Evolutionary conservation across 2,329 filamentous ascomycete species (phyloP).

Genomic region (Aspergillus sp.): DNA sequence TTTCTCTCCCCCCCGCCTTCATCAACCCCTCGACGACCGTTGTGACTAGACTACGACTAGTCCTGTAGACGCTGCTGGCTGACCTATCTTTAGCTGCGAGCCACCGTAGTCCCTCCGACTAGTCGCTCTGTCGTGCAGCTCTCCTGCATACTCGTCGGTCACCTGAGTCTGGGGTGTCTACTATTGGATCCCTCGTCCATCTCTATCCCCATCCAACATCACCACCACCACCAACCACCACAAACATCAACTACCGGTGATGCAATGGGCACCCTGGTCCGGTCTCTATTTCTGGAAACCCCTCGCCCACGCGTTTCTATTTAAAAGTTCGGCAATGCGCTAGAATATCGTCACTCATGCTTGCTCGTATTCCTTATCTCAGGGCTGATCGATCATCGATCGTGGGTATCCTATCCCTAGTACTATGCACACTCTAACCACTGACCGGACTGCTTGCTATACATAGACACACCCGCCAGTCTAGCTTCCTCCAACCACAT

Average conservation of each 20-base stretch:
- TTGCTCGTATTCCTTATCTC: not conserved
- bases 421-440: not conserved
- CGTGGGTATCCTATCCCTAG: not conserved
- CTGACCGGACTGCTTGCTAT: not conserved
- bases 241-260: not conserved
- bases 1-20: not conserved
- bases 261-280: not conserved
- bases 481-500: not conserved
- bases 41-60: not conserved
- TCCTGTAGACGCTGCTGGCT: not conserved
- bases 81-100: conserved; percentile 3
- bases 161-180: conserved; percentile 11
- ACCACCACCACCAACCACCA: too few relatives aligned
- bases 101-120: not conserved
- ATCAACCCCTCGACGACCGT: not conserved
- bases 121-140: conserved; percentile 6
- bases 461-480: conserved; percentile 9
- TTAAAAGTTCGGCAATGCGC: not conserved
- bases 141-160: conserved; percentile 13
- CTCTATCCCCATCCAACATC: not conserved
- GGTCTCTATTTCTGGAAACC: not conserved
- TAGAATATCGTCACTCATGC: not conserved
- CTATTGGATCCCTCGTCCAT: not conserved
- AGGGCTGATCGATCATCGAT: not conserved
- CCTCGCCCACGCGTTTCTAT: not conserved